Evolutionary conservation across 2,329 filamentous ascomycete species (phyloP), one percentile per base, ranked within the genome.

Genomic region (Ophiocordyceps unilateralis): DNA sequence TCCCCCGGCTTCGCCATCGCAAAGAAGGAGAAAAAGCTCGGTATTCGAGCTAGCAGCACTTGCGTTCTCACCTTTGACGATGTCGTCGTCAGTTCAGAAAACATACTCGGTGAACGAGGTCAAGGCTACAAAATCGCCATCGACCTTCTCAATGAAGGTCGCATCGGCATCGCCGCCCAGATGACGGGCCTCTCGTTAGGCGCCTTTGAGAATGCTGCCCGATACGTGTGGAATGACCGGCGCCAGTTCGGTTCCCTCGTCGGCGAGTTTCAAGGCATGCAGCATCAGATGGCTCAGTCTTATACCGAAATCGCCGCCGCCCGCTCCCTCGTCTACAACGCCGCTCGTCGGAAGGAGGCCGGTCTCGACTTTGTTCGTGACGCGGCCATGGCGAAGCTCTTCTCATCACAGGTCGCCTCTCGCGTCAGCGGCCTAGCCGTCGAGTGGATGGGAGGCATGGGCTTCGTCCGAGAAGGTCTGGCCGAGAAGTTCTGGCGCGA

Each of bases 391-490:
- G 91, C 91, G 43, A 98, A 98, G 71, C 72, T 98, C 44, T 94
- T 83, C 60, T 78, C 91, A 2, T 91, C 84, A 5, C 91, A 98
- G 65, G 86, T 98, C 26, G 91, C 91, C 0, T 83, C 84, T 19
- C 78, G 77, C 43, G 89, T 98, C 19, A 83, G 81, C 44, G 79
- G 88, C 7, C 73, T 83, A 41, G 91, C 89, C 0, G 78, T 98
- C 23, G 91, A 98, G 67, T 98, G 91, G 91, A 96, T 96, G 89
- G 91, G 91, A 40, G 91, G 91, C 47, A 96, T 98, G 91, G 91
- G 91, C 39, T 98, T 98, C 55, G 91, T 98, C 15, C 72, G 91
- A 39, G 91, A 98, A 62, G 91, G 91, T 0, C 78, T 94, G 45
- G 91, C 91, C 1, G 91, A 98, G 76, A 98, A 98, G 76, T 95